phyloP scores from a whole-genome alignment of 2,329 filamentous ascomycete genomes.

The Chlorencoelia australis region DNA sequence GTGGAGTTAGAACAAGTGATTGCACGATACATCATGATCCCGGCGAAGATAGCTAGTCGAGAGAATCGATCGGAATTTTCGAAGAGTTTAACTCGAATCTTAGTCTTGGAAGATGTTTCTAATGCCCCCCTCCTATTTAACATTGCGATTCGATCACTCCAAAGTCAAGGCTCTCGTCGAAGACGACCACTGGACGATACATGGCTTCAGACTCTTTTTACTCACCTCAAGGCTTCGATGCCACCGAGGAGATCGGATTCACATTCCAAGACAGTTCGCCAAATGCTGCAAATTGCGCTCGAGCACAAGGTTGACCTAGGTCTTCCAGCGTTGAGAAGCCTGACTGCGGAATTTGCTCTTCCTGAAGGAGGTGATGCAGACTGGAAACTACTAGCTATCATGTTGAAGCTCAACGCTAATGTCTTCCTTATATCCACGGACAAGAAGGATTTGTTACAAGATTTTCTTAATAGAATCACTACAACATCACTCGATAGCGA shows the following conservation, averaged over 20 bases:
- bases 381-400: constrained; percentile 32
- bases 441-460: constrained; percentile 20
- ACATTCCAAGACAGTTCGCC: constrained; percentile 20
- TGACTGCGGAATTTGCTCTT: constrained; percentile 24
- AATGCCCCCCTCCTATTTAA: constrained; percentile 36
- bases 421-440: constrained; percentile 33
- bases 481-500: constrained; percentile 12
- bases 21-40: constrained; percentile 28
- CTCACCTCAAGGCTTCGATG: constrained; percentile 22
- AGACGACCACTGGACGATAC: constrained; percentile 35
- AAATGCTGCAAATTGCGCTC: constrained; percentile 29
- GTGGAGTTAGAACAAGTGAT: constrained; percentile 24
- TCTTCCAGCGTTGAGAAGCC: constrained; percentile 25
- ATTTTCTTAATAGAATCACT: constrained; percentile 28
- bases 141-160: constrained; percentile 35
- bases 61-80: constrained; percentile 16
- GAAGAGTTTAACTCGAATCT: constrained; percentile 15
- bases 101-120: constrained; percentile 22
- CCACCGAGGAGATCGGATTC: constrained; percentile 8
- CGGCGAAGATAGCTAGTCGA: constrained; percentile 18
- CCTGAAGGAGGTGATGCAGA: constrained; percentile 21
- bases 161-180: constrained; percentile 33
- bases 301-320: constrained; percentile 27
- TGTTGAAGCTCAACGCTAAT: constrained; percentile 36
- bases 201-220: constrained; percentile 40